phyloP scores from a whole-genome alignment of 352 stramenopile genomes.

The Phytophthora multivora region DNA sequence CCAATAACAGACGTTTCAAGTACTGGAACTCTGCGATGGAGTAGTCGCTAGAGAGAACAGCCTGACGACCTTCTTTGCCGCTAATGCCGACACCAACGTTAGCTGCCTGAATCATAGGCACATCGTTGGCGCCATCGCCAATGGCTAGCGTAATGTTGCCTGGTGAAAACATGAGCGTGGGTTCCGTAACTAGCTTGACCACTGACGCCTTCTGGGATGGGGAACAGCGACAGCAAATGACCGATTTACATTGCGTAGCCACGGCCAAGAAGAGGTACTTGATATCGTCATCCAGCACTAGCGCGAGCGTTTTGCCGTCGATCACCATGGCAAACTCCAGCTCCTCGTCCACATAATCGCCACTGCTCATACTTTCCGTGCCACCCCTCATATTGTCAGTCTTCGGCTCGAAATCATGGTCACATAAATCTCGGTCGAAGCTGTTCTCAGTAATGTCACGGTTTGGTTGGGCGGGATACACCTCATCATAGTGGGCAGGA shows the following conservation, averaged over 20 bases:
- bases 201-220: conserved; percentile 86
- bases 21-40: conserved; percentile 86
- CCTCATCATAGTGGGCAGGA: conserved; percentile 65
- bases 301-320: conserved; percentile 81
- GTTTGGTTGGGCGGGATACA: conserved; percentile 63
- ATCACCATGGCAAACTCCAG: conserved; percentile 92
- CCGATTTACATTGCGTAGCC: conserved; percentile 88
- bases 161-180: conserved; percentile 87
- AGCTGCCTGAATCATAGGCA: conserved; percentile 89
- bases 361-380: conserved; percentile 40
- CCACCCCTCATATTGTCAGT: conserved; percentile 31
- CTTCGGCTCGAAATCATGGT: conserved; percentile 78
- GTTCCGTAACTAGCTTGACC: conserved; percentile 87
- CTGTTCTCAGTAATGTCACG: conserved; percentile 60
- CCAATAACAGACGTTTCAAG: conserved; percentile 78
- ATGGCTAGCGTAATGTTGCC: conserved; percentile 89
- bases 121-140: conserved; percentile 86
- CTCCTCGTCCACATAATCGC: conserved; percentile 74
- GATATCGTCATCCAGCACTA: conserved; percentile 88
- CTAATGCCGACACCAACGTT: conserved; percentile 88
- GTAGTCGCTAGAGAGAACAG: conserved; percentile 86
- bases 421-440: conserved; percentile 62
- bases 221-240: conserved; percentile 89
- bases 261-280: conserved; percentile 91
- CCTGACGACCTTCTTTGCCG: conserved; percentile 86